Base-by-base conservation (phyloP, 805 yeast species). In the Candida takata region DNA sequence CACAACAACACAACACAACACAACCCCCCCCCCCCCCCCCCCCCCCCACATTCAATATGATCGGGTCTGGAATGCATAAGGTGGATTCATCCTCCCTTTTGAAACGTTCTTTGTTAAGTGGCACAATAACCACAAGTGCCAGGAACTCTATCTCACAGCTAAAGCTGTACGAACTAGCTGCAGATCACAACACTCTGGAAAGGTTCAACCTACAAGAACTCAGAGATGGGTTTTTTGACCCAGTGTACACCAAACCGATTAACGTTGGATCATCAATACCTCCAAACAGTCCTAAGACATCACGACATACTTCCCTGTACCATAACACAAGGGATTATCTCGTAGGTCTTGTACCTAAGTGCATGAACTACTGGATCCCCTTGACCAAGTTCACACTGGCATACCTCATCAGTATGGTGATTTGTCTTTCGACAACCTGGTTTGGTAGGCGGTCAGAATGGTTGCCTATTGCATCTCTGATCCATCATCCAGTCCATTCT, bases 181-280 rank as follows among this genome's bases (percentile, higher is more conserved):
- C 45, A 8, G 24, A 33, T 6, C 15, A 16, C 6, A 16, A 26
- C 5, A 13, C 16, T n/a, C 8, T 15, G 15, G 28, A 26, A 15
- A 47, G 56, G n/a, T 42, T 65, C 24, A 61, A 53, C 1, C 35
- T 69, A n/a, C 68, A 66, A 35, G 77, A 70, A 43, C 44, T 65
- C 18, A 55, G 76, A 44, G 66, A 65, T 34, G 74, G 74, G 8
- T 70, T 64, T 45, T 70, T 70, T 40, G 74, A 70, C 44, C 66
- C 75, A 2, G 53, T 60, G 2, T 70, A 58, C 39, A 51, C 59
- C 6, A 60, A 60, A 18, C 59, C 58, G 13, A n/a, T 15, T 8
- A 36, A 40, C 17, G 28, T 13, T 9, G 28, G 28, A 12, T 15
- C 9, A 6, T 20, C 23, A 7, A 20, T 20, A 7, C 23, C 10